Conservation (phyloP, 2,329 filamentous ascomycete genomes). For the Exophiala bonariae region DNA sequence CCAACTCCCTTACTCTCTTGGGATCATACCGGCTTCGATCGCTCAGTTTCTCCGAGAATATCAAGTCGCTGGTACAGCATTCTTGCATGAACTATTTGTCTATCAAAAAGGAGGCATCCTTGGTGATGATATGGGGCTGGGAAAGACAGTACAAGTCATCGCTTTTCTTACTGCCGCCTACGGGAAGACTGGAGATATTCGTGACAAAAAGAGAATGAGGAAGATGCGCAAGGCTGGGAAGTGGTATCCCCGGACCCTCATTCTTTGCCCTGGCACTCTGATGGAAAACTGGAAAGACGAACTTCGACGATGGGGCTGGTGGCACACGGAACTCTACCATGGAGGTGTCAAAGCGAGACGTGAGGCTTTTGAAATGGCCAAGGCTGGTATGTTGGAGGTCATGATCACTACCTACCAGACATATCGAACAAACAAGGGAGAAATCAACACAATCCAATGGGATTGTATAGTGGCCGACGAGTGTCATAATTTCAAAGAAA, state of each 20-base stretch:
- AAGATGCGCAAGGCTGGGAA: slow-evolving; percentile 67
- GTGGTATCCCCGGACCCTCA: slow-evolving; percentile 83
- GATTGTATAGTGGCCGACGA: slow-evolving; percentile 94
- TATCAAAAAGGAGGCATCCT: slow-evolving; percentile 88
- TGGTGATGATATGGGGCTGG: slow-evolving; percentile 95
- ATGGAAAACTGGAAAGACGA: slow-evolving; percentile 92
- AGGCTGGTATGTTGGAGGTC: slow-evolving; percentile 76
- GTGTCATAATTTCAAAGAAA: slow-evolving; percentile 85
- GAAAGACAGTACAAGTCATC: slow-evolving; percentile 95
- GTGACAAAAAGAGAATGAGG: slow-evolving; percentile 83
- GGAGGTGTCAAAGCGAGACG: slow-evolving; percentile 64
- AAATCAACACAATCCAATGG: slow-evolving; percentile 84
- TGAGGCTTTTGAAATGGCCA: slow-evolving; percentile 69
- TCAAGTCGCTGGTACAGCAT: slow-evolving; percentile 80
- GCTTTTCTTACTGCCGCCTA: slow-evolving; percentile 89
- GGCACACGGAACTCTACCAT: slow-evolving; percentile 82
- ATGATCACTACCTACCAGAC: slow-evolving; percentile 94
- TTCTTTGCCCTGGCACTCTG: slow-evolving; percentile 84
- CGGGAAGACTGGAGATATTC: slow-evolving; percentile 87
- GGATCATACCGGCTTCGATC: slow-evolving; percentile 81
- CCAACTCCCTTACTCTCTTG: slow-evolving; percentile 70
- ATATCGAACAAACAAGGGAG: slow-evolving; percentile 72
- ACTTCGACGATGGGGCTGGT: slow-evolving; percentile 90
- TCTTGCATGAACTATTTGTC: slow-evolving; percentile 85
- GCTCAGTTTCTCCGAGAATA: slow-evolving; percentile 92